phyloP scores from a whole-genome alignment of 2,329 filamentous ascomycete species.

The Trichophyton verrucosum region DNA sequence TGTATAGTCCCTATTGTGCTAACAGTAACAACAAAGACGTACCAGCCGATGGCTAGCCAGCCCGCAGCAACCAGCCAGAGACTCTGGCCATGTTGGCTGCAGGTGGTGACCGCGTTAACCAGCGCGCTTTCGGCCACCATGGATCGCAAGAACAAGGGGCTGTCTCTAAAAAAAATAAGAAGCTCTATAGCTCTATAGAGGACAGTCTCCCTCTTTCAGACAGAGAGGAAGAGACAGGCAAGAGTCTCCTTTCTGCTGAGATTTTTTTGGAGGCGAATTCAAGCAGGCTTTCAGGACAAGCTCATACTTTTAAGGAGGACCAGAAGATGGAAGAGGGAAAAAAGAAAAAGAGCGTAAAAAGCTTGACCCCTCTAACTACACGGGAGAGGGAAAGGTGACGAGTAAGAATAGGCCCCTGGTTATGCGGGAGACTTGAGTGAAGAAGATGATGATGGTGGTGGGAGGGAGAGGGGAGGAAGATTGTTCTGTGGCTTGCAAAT shows the following conservation, averaged over 20 bases:
- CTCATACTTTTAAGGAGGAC: not conserved
- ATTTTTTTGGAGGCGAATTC: not conserved
- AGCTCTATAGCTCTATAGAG: not conserved
- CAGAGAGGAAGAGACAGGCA: not conserved
- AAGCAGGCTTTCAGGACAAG: not conserved
- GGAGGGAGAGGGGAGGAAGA: not conserved
- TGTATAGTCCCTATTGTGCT: constrained; percentile 47
- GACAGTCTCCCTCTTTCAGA: not conserved
- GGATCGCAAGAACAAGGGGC: not conserved
- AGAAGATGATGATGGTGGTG: too few relatives aligned
- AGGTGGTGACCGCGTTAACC: constrained; percentile 1
- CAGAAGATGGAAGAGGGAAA: not conserved
- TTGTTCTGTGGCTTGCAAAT: not conserved
- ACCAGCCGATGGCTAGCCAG: constrained; percentile 44
- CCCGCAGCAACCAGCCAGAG: constrained; percentile 30
- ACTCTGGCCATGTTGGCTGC: constrained; percentile 10
- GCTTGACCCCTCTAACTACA: not conserved
- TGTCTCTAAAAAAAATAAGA: not conserved
- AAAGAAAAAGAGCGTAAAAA: not conserved
- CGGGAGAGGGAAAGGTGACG: not conserved
- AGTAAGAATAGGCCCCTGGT: not conserved
- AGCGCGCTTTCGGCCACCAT: constrained; percentile 4
- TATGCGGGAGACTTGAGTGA: not conserved
- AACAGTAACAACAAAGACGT: constrained; percentile 42
- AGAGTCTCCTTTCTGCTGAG: not conserved